Evolutionary conservation across 2,329 filamentous ascomycete genomes (phyloP).

Genomic region (Pyrenochaeta sp.): DNA sequence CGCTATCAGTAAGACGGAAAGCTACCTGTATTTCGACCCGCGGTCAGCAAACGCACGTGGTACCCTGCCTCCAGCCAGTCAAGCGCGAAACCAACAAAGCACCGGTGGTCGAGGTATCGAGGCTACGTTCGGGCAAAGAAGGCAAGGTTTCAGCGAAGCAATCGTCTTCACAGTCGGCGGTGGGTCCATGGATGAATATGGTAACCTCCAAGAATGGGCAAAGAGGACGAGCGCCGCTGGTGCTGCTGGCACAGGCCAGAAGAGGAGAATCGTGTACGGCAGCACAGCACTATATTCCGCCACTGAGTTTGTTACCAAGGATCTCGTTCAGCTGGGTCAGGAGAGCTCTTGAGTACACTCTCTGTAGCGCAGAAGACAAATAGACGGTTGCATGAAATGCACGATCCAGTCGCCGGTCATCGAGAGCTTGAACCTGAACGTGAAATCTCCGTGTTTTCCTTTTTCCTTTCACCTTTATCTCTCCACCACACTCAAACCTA

Average conservation of each 20-base stretch:
- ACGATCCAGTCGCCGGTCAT: no score
- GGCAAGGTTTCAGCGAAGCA: constrained; percentile 88
- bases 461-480: no score
- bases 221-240: constrained; percentile 71
- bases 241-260: constrained; percentile 62
- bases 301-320: constrained; percentile 65
- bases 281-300: constrained; percentile 79
- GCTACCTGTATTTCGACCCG: constrained; percentile 97
- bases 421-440: no score
- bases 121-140: constrained; percentile 87
- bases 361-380: no score
- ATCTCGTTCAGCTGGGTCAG: constrained; percentile 63
- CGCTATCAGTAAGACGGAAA: constrained; percentile 94
- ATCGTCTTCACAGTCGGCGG: constrained; percentile 93
- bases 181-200: constrained; percentile 98
- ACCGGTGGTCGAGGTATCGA: constrained; percentile 66
- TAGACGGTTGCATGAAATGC: background rate
- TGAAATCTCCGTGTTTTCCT: no score
- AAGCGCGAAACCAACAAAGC: constrained; percentile 52
- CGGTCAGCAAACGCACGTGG: constrained; percentile 91
- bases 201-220: constrained; percentile 96
- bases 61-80: constrained; percentile 82
- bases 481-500: no score
- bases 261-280: constrained; percentile 89
- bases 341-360: constrained; percentile 49